phyloP scores from a whole-genome alignment of 495 filamentous ascomycete genomes.

The Copromyces sp. region DNA sequence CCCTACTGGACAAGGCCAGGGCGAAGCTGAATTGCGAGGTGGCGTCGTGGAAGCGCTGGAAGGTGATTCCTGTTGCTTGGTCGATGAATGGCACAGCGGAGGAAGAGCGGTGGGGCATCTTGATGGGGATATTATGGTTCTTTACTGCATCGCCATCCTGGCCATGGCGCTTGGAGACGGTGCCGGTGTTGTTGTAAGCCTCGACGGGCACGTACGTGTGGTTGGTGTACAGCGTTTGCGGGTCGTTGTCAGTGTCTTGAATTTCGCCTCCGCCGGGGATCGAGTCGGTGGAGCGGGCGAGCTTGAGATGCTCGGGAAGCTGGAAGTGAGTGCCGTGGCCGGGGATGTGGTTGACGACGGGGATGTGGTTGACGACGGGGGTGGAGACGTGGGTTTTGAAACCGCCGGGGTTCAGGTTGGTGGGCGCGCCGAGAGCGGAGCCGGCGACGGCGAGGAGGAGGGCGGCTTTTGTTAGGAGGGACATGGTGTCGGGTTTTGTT shows the following conservation, averaged over 20 bases:
- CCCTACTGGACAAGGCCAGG: constrained; percentile 15
- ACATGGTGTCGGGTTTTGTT: neutral
- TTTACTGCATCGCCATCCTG: neutral
- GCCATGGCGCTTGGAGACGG: neutral
- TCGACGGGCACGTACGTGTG: neutral
- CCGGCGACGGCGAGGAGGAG: neutral
- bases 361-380: neutral
- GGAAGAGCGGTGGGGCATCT: neutral
- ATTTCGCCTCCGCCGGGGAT: neutral
- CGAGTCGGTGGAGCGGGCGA: neutral
- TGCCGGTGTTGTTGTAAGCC: neutral
- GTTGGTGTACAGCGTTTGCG: neutral
- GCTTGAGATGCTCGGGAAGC: neutral
- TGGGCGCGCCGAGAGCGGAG: neutral
- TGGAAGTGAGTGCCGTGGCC: neutral
- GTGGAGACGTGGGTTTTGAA: neutral
- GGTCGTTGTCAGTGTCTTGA: neutral
- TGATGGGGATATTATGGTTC: neutral
- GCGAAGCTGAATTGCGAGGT: constrained; percentile 16
- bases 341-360: neutral
- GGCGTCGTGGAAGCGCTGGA: constrained; percentile 23
- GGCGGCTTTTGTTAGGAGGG: neutral
- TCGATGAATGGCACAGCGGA: constrained; percentile 16
- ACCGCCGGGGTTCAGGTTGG: neutral
- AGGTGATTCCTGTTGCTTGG: constrained; percentile 13